phyloP scores from a whole-genome alignment of 2,329 filamentous ascomycete species.

The Ceratocystis albifundus region DNA sequence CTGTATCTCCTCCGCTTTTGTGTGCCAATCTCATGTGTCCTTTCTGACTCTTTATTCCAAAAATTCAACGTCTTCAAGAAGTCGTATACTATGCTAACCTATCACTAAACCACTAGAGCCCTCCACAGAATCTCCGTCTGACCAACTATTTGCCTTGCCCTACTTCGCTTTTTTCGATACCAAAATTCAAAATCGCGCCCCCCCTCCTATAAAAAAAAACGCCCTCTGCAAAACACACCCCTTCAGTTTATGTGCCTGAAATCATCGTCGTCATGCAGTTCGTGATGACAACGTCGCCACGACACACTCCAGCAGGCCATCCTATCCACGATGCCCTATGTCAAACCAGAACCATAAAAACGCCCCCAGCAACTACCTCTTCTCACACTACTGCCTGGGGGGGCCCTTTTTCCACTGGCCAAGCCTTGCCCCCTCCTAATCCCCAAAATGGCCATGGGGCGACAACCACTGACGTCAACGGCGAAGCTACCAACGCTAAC shows the following conservation, averaged over 20 bases:
- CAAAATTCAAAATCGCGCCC: not conserved
- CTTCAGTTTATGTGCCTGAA: not conserved
- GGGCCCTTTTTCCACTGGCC: constrained; percentile 2
- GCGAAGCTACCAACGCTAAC: not conserved
- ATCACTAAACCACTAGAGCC: not conserved
- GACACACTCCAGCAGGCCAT: constrained; percentile 14
- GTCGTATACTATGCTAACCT: not conserved
- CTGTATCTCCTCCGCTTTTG: not conserved
- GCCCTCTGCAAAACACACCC: not conserved
- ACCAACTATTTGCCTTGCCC: not conserved
- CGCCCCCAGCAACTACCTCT: constrained; percentile 32
- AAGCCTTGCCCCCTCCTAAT: constrained; percentile 6
- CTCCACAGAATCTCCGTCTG: not conserved
- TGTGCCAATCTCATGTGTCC: not conserved
- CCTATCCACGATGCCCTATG: constrained; percentile 4
- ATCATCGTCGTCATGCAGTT: constrained; percentile 10
- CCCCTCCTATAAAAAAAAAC: not conserved
- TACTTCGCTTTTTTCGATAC: not conserved
- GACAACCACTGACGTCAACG: not conserved
- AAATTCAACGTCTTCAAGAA: no score
- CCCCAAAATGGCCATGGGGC: not conserved
- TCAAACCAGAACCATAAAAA: constrained; percentile 32
- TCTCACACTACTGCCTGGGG: constrained; percentile 33
- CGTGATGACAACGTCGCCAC: constrained; percentile 20
- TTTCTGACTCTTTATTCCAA: not conserved